Conservation (phyloP, 2,329 filamentous ascomycete genomes). For the Sclerotiophoma versabilis region DNA sequence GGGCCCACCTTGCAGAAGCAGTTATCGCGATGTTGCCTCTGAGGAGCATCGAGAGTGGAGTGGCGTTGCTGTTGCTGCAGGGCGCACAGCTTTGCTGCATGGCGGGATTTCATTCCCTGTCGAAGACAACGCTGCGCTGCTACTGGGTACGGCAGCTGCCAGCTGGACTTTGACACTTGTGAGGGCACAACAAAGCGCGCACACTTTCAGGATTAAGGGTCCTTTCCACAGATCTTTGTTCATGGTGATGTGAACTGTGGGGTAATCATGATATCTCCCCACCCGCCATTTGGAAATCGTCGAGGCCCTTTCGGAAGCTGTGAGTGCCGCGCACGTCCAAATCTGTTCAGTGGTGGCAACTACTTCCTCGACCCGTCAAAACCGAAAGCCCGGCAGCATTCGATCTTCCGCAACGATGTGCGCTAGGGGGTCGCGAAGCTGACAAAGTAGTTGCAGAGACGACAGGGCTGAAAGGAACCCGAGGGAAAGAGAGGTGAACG, state of each 20-base stretch:
- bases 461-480: not conserved
- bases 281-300: slow-evolving; percentile 13
- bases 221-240: not conserved
- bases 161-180: slow-evolving; percentile 3
- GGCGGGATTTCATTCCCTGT: slow-evolving; percentile 5
- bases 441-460: not conserved
- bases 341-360: not conserved
- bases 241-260: not conserved
- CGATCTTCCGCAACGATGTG: not conserved
- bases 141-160: slow-evolving; percentile 25
- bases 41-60: slow-evolving; percentile 10
- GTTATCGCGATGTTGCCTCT: slow-evolving; percentile 14
- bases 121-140: slow-evolving; percentile 28
- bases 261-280: not conserved
- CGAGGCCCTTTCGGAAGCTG: not conserved
- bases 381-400: not conserved
- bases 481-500: not conserved
- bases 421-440: not conserved
- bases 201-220: not conserved
- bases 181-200: not conserved
- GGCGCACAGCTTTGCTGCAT: slow-evolving; percentile 11
- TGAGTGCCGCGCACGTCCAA: not conserved
- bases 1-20: slow-evolving; percentile 6
- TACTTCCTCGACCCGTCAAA: not conserved
- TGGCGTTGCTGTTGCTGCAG: slow-evolving; percentile 14